Base-by-base conservation (phyloP, 257 asterid species). In the Solanum tacnaense region DNA sequence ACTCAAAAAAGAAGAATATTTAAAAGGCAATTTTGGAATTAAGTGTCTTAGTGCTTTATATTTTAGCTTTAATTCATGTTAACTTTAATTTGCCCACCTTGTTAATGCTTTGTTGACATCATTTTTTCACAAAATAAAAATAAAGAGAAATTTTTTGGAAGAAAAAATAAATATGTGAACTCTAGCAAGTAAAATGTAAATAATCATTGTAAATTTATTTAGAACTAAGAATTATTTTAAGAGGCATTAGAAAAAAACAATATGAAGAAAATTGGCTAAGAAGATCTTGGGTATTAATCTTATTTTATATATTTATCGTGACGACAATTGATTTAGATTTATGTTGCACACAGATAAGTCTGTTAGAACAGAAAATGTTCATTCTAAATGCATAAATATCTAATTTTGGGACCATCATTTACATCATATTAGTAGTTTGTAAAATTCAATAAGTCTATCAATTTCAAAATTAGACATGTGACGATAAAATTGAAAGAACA, bases 21-120 rank as follows among this genome's bases (percentile, higher is more conserved):
- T 13, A 74, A 82, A 87, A 88, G 62, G 67, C 46, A 27, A 56
- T 27, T 62, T 84, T 52, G 62, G 88, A 88, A 39, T 84, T 18
- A 76, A 89, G 49, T 79, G 29, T 82, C 85, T 46, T 81, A 46
- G 68, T 46, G 67, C 39, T 12, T 13, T 35, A 29, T 82, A 46
- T 46, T 87, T 89, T 86, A 38, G 86, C 91, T 88, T 91, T 92
- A 84, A 92, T 91, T 90, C 92, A 86, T 88, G 72, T 86, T 36
- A 52, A 89, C 92, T 91, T 91, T 34, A 34, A 34, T 34, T 34
- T 86, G 90, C 87, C 89, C 81, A 83, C 87, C 90, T 88, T 84
- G 46, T 74, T 58, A 35, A 10, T 39, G 32, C 85, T 82, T 18
- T 49, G 11, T 52, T 82, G 27, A 52, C 86, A 23, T 41, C 46